Base-by-base conservation (phyloP, 495 filamentous ascomycete species). In the Penicillium longicatenatum region DNA sequence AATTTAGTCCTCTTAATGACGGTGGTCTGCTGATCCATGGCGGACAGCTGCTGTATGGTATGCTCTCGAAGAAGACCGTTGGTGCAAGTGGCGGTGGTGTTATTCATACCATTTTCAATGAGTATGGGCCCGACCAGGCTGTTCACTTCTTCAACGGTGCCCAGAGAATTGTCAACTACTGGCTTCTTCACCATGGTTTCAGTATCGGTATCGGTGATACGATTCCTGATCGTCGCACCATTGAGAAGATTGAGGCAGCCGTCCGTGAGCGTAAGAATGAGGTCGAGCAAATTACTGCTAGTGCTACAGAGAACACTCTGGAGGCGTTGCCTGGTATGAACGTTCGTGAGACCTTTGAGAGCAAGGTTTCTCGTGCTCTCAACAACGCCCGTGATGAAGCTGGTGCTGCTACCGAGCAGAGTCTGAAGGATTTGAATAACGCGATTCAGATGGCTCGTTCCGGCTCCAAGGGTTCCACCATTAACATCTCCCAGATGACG, bases 401-500 rank as follows among this genome's bases (percentile, higher is more conserved):
- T 59, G 94, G 94, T 82, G 91, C 86, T n/a, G 84, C 84, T 37
- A 94, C 94, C 0, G 89, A 94, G 70, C 86, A 91, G 70, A 91
- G 89, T 79, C 77, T 98, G 66, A 98, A 97, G 78, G 93, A 96
- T 76, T 69, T 87, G 57, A 99, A 99, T 81, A 96, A 97, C 58
- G 93, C 92, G 48, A 89, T 94, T 43, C 89, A 92, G 61, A 99
- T 97, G 93, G 92, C 94, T 57, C 82, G 85, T 26, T 96, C 93
- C 58, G 94, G 94, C 63, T 98, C 95, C 56, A 99, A 99, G 79
- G 94, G 94, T 62, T 96, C 94, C 6, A 90, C 90, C 4, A 98
- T 98, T 77, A 99, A 99, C 70, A 98, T 99, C 62, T 97, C 95
- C 17, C 94, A 99, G 73, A 99, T 99, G 94, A 93, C 92, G 48